Base-by-base conservation (phyloP, 495 filamentous ascomycete species). In the Parmelia sp. region DNA sequence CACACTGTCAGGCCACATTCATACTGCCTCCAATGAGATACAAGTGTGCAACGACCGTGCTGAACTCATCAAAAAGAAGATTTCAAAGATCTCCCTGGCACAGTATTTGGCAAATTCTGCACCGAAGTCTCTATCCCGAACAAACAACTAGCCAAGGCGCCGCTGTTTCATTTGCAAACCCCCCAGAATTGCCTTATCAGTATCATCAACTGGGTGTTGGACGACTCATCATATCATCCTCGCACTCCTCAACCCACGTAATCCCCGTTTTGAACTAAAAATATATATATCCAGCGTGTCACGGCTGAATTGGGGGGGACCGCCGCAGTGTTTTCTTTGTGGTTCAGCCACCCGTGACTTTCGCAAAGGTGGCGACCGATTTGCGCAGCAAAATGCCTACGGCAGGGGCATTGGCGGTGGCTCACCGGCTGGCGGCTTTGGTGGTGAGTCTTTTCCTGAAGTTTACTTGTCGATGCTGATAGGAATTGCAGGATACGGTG, bases 221-320 rank as follows among this genome's bases (percentile, higher is more conserved):
- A 10, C 47, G n/a, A 14, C 79, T 97, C 3, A 90, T 98, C 29
- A 82, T 98, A 17, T 95, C 91, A 8, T 95, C 91, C 0, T 93
- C 92, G 3, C 88, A 97, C 70, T 95, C 90, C 27, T 86, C 94
- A 1, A 98, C 94, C 2, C 95, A 98, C 72, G 78, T 97, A n/a
- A 96, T 98, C 57, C 94, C 94, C 5, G 90, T 98, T 1, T 79
- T 96, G 59, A 85, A 96, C 61, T 85, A 82, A 9, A 95, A 94
- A 75, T 84, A 92, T 11, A 74, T 96, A 81, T 97, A 25, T 83
- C 85, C 9, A 90, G 93, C 65, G 88, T 90, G 44, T 92, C 90
- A 57, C 82, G 94, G 47, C 79, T 98, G 15, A 97, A 96, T 71
- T 98, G 93, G 94, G 95, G 94, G 35, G 90, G 95, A 31, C 88